Conservation (phyloP, 1,284 basidiomycete species). For the Hymenochaete sp. region DNA sequence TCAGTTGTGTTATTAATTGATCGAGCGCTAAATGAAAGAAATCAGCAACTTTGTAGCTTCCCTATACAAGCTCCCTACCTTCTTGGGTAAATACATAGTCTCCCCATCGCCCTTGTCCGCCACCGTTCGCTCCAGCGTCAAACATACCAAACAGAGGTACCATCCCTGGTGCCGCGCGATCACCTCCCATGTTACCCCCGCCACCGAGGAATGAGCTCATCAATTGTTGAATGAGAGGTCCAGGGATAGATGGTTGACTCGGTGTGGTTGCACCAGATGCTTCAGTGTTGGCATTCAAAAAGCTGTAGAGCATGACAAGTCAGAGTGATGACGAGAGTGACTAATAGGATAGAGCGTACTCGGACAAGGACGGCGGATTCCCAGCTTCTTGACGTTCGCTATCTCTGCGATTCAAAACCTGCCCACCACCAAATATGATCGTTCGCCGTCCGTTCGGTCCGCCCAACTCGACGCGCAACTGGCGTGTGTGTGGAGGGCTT, state of each 20-base stretch:
- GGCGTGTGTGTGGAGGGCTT: constrained; percentile 18
- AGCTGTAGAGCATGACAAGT: constrained; percentile 5
- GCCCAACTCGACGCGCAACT: constrained; percentile 33
- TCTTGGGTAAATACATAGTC: constrained; percentile 81
- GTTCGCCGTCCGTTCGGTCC: constrained; percentile 33
- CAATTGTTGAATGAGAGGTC: constrained; percentile 63
- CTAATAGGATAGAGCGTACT: constrained; percentile 22
- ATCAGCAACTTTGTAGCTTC: constrained; percentile 2
- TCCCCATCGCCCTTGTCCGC: constrained; percentile 52
- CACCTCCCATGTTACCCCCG: constrained; percentile 33
- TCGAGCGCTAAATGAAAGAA: constrained; percentile 50
- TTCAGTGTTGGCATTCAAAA: constrained; percentile 8
- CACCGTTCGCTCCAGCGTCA: constrained; percentile 18
- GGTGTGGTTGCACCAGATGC: constrained; percentile 21
- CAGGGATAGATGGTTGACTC: constrained; percentile 34
- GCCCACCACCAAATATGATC: constrained; percentile 36
- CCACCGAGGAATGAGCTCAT: constrained; percentile 45
- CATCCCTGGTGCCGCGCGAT: constrained; percentile 26
- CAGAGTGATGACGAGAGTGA: not conserved
- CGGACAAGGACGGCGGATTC: constrained; percentile 24
- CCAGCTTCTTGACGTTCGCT: constrained; percentile 18
- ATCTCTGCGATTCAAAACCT: constrained; percentile 23
- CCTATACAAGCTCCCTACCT: constrained; percentile 34
- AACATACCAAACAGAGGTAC: too few relatives aligned
- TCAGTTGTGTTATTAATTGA: constrained; percentile 68